phyloP scores from a whole-genome alignment of 257 asterid genomes.

The Gentiana straminea region DNA sequence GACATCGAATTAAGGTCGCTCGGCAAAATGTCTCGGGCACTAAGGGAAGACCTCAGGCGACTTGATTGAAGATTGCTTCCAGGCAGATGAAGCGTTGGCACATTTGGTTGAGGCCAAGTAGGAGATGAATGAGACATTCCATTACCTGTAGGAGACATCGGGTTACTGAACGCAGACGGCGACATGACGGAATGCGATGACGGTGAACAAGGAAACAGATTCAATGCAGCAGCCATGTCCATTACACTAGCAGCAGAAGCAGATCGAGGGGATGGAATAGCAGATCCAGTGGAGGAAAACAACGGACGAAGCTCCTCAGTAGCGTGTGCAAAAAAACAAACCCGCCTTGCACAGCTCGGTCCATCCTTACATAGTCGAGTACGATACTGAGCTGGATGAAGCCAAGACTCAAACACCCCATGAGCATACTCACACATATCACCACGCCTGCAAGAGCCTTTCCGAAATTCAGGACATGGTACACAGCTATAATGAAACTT shows the following conservation, averaged over 20 bases:
- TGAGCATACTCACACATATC: constrained; percentile 99
- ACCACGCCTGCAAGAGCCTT: constrained; percentile 90
- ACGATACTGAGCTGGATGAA: constrained; percentile 93
- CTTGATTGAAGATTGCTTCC: constrained; percentile 91
- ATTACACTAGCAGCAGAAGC: constrained; percentile 65
- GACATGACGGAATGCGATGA: constrained; percentile 62
- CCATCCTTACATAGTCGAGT: constrained; percentile 92
- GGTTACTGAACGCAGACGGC: constrained; percentile 57
- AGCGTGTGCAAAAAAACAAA: constrained; percentile 86
- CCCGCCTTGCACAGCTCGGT: constrained; percentile 65
- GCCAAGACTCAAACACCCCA: constrained; percentile 98
- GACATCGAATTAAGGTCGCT: constrained; percentile 37
- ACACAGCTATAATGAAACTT: constrained; percentile 93
- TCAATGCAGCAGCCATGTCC: constrained; percentile 91
- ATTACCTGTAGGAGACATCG: constrained; percentile 63
- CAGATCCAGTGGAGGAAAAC: constrained; percentile 85
- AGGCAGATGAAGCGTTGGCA: constrained; percentile 74
- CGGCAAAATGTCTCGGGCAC: constrained; percentile 74
- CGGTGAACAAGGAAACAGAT: constrained; percentile 74
- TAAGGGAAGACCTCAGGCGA: constrained; percentile 78
- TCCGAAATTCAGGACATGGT: constrained; percentile 95
- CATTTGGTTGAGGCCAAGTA: constrained; percentile 73
- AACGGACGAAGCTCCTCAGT: constrained; percentile 88
- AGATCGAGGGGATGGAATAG: constrained; percentile 77
- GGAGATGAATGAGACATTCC: constrained; percentile 54